phyloP scores from a whole-genome alignment of 768 basidiomycete genomes.

The Fomitopsis pulvina region DNA sequence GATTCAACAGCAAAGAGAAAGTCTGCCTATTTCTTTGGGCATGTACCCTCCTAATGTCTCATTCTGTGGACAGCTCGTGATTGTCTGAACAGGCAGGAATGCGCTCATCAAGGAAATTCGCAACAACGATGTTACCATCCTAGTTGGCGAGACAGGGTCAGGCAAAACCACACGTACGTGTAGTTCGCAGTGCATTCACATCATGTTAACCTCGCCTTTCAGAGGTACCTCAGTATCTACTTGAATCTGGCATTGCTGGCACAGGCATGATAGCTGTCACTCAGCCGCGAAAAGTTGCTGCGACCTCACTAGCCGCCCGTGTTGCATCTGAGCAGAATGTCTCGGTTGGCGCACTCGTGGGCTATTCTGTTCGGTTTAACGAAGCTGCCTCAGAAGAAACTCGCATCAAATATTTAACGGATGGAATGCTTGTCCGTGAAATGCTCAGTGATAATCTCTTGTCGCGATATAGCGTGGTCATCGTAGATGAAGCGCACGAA shows the following conservation, averaged over 20 bases:
- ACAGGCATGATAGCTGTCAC: conserved; percentile 84
- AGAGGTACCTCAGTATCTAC: conserved; percentile 96
- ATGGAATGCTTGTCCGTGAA: conserved; percentile 96
- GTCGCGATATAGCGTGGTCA: conserved; percentile 76
- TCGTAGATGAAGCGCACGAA: conserved; percentile 98
- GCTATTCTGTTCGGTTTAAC: conserved; percentile 96
- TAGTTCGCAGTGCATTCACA: background rate
- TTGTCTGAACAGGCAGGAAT: conserved; percentile 51
- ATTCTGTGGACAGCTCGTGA: background rate
- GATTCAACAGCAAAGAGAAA: conserved; percentile 57
- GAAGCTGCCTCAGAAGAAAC: conserved; percentile 68
- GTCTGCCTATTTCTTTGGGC: conserved; percentile 81
- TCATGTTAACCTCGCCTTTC: conserved; percentile 1
- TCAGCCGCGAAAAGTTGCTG: conserved; percentile 92
- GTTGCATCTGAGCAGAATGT: conserved; percentile 81
- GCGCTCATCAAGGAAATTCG: conserved; percentile 66
- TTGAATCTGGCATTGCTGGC: conserved; percentile 71
- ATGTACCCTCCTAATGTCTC: background rate
- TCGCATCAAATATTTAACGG: conserved; percentile 92
- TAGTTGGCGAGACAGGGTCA: conserved; percentile 95
- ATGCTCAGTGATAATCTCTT: conserved; percentile 73
- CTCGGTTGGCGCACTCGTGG: conserved; percentile 70
- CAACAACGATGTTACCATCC: conserved; percentile 77
- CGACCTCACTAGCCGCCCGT: conserved; percentile 87
- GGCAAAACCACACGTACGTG: conserved; percentile 96